Conservation (phyloP, 2,329 filamentous ascomycete species). For the Penicillium hordei region DNA sequence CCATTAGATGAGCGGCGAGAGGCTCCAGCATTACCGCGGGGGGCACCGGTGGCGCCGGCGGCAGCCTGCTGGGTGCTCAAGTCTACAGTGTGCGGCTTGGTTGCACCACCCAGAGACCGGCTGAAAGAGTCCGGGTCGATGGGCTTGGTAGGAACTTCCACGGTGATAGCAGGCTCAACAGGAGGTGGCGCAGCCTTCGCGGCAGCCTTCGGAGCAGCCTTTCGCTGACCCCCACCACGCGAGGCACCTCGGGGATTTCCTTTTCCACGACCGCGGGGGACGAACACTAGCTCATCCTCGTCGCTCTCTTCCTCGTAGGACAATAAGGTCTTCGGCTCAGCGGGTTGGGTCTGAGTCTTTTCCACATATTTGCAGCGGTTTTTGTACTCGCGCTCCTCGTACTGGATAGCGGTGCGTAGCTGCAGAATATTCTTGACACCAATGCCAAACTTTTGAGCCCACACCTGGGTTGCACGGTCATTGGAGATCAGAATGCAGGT, state of each 20-base stretch:
- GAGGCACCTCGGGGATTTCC: conserved; percentile 31
- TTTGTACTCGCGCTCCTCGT: conserved; percentile 48
- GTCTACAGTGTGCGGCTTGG: conserved; percentile 33
- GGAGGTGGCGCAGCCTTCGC: conserved; percentile 24
- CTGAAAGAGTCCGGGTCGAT: conserved; percentile 52
- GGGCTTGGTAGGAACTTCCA: conserved; percentile 48
- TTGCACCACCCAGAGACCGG: conserved; percentile 36
- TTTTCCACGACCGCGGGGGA: conserved; percentile 44
- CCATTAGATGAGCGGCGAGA: conserved; percentile 34
- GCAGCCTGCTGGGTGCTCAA: conserved; percentile 33
- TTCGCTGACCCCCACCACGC: conserved; percentile 30
- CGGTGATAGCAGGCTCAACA: conserved; percentile 29
- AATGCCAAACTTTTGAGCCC: conserved; percentile 51
- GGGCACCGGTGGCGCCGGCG: conserved; percentile 18
- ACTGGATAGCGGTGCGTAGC: conserved; percentile 48
- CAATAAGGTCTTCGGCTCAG: conserved; percentile 46
- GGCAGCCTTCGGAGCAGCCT: conserved; percentile 32
- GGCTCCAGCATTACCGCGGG: conserved; percentile 36
- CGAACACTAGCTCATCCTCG: conserved; percentile 50
- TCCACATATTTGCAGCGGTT: conserved; percentile 48
- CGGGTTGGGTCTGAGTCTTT: conserved; percentile 37
- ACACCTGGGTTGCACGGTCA: conserved; percentile 43
- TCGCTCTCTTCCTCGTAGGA: conserved; percentile 51
- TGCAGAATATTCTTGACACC: conserved; percentile 51
- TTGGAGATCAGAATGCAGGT: conserved; percentile 48